A percentile compares a stretch with the other conserved stretches of the same genome.
phyloP scores from a whole-genome alignment of 495 filamentous ascomycete genomes.

The Podospora didyma region DNA sequence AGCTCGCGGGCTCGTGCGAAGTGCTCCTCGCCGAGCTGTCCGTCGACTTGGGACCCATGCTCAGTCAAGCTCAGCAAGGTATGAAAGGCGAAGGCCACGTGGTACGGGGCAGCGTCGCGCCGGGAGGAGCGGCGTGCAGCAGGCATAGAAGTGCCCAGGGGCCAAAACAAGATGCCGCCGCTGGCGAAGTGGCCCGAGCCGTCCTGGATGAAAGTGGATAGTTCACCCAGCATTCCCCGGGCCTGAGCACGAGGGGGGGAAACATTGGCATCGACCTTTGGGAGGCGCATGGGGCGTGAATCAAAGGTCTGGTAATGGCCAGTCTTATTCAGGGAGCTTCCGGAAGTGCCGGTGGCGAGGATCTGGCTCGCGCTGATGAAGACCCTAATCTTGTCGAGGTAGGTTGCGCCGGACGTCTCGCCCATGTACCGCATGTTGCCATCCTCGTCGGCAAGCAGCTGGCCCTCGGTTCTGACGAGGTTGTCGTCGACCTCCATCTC shows the following conservation, averaged over 20 bases:
- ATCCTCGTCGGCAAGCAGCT: slow-evolving; percentile 31
- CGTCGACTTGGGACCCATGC: slow-evolving; percentile 13
- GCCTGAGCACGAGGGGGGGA: slow-evolving; percentile 23
- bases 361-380: slow-evolving; percentile 26
- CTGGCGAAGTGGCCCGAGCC: slow-evolving; percentile 19
- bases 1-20: slow-evolving; percentile 31
- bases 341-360: slow-evolving; percentile 10
- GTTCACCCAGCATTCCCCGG: slow-evolving; percentile 15
- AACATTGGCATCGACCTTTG: slow-evolving; percentile 15
- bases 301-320: slow-evolving; percentile 40
- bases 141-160: slow-evolving; percentile 19
- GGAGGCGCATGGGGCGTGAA: slow-evolving; percentile 31
- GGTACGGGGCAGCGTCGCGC: slow-evolving; percentile 26
- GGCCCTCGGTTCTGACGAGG: slow-evolving; percentile 9
- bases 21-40: slow-evolving; percentile 25
- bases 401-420: slow-evolving; percentile 35
- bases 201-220: slow-evolving; percentile 30
- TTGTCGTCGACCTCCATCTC: slow-evolving; percentile 9
- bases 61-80: slow-evolving; percentile 16
- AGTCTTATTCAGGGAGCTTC: slow-evolving; percentile 20
- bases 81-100: slow-evolving; percentile 27
- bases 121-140: too few species aligned
- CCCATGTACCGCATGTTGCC: slow-evolving; percentile 34
- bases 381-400: slow-evolving; percentile 34
- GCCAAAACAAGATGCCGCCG: slow-evolving; percentile 39